Evolutionary conservation across 2,329 filamentous ascomycete genomes (phyloP).

Genomic region (Neopestalotiopsis sp.): DNA sequence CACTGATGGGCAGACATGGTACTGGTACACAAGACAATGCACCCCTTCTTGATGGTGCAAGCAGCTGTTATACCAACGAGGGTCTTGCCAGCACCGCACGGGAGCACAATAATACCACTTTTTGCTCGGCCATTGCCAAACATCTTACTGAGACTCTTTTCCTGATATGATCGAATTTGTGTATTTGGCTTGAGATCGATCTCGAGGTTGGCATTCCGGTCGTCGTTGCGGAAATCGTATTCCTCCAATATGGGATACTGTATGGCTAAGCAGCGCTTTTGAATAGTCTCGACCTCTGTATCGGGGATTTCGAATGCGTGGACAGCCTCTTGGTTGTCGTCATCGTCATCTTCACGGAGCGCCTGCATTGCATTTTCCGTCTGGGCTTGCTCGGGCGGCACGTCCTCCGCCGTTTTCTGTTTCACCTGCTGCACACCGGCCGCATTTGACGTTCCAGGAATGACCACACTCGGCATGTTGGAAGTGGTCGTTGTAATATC

Average conservation of each 20-base stretch:
- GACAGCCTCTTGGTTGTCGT: slow-evolving; percentile 85
- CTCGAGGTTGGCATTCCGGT: slow-evolving; percentile 86
- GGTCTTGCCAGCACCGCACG: slow-evolving; percentile 96
- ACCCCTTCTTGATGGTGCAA: slow-evolving; percentile 96
- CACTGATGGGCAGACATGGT: slow-evolving; percentile 98
- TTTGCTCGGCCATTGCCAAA: slow-evolving; percentile 97
- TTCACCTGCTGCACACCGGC: slow-evolving; percentile 78
- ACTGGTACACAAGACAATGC: slow-evolving; percentile 93
- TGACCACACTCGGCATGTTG: slow-evolving; percentile 86
- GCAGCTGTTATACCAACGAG: slow-evolving; percentile 97
- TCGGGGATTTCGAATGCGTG: slow-evolving; percentile 93
- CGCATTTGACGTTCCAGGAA: slow-evolving; percentile 92
- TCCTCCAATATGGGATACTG: slow-evolving; percentile 91
- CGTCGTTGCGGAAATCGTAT: slow-evolving; percentile 95
- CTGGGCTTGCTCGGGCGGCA: slow-evolving; percentile 54
- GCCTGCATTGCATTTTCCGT: slow-evolving; percentile 75
- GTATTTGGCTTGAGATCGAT: slow-evolving; percentile 91
- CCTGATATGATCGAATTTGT: slow-evolving; percentile 91
- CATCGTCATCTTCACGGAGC: slow-evolving; percentile 80
- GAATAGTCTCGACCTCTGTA: slow-evolving; percentile 81
- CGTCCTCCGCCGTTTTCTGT: slow-evolving; percentile 49
- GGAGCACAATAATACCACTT: slow-evolving; percentile 95
- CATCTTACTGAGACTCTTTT: slow-evolving; percentile 98
- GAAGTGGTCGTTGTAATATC: slow-evolving; percentile 81
- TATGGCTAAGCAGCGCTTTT: slow-evolving; percentile 87